Base-by-base conservation (phyloP, 208 protist genomes). In the Crithidia mellificae region DNA sequence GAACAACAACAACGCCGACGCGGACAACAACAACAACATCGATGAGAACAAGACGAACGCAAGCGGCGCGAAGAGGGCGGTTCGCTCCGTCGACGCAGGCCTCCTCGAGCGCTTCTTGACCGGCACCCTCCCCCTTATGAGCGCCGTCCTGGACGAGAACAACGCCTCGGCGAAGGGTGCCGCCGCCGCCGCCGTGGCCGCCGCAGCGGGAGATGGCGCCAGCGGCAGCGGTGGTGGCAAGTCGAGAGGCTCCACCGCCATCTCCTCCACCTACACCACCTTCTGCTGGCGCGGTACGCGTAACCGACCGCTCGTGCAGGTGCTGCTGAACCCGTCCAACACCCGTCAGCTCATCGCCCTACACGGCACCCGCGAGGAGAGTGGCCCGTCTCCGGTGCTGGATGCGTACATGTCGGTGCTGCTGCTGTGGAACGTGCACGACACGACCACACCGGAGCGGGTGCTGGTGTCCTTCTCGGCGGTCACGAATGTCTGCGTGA, bases 351-450 rank as follows among this genome's bases (percentile, higher is more conserved):
- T 92, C 12, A 74, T 74, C 30, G 78, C 74, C 14, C 73, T 92
- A 12, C 78, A 92, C 75, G 83, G 77, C 19, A 44, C 68, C 2
- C 39, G 36, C 6, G 43, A 72, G 12, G 69, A 73, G 36, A 63
- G 77, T 11, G 80, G 80, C 5, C 66, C 81, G 15, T 87, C 80
- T 6, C 62, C 62, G 32, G 63, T 53, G 32, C 66, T 90, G 3
- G 82, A 92, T 53, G 74, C 72, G 19, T 94, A 82, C 64, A 61
- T 73, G 61, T 89, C 84, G 17, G 83, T 94, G 24, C 63, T 91
- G 43, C 68, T 92, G n/a, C 38, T 92, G 43, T 94, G 89, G 89
- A 94, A 85, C 67, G 63, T 86, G 11, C 80, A 80, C 64, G 78
- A 89, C 70, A 68, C 62, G 25, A 74, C 76, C 7, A 51, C 63